These are phyloP conservation scores for Colletotrichum tamarilloi DNA, from an alignment of 2,329 filamentous ascomycete genomes.

Conservation along the genomic window DNA sequence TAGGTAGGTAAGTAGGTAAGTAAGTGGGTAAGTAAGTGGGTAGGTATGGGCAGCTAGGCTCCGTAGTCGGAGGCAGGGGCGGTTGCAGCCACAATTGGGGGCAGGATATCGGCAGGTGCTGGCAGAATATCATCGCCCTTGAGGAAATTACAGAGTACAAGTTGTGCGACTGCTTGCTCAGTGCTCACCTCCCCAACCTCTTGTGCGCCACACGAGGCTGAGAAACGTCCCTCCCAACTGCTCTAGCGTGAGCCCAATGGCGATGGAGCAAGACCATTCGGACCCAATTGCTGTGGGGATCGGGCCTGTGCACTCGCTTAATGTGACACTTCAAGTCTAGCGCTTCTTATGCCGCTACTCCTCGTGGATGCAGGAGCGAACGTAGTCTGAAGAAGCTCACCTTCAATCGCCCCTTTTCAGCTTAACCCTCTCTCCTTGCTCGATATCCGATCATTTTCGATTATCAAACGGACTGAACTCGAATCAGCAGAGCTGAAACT, in stretches of 20 bases:
- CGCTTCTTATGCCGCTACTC: slow-evolving; percentile 33
- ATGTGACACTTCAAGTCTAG: slow-evolving; percentile 33
- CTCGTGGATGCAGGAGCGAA: slow-evolving; percentile 37
- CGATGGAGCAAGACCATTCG: slow-evolving; percentile 12
- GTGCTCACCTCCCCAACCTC: slow-evolving; percentile 11
- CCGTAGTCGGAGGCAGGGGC: no score
- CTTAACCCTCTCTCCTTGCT: slow-evolving; percentile 33
- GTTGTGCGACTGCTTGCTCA: neutral
- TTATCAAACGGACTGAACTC: slow-evolving; percentile 31
- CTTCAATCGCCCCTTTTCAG: slow-evolving; percentile 37
- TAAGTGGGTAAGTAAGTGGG: no score
- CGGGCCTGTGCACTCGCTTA: slow-evolving; percentile 33
- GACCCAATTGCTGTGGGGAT: slow-evolving; percentile 31
- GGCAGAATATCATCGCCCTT: no score
- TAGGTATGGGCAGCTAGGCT: no score
- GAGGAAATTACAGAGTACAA: slow-evolving; percentile 3
- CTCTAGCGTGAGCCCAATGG: slow-evolving; percentile 26
- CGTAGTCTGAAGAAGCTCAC: slow-evolving; percentile 36
- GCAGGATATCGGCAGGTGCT: no score
- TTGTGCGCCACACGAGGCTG: slow-evolving; percentile 32
- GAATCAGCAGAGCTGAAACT: slow-evolving; percentile 28
- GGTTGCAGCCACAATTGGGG: no score
- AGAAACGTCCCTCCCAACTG: slow-evolving; percentile 18
- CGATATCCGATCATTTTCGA: slow-evolving; percentile 32
- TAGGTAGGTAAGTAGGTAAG: no score